phyloP scores from a whole-genome alignment of 371 early-diverging fungal species.

The Rhizopus arrhizus region DNA sequence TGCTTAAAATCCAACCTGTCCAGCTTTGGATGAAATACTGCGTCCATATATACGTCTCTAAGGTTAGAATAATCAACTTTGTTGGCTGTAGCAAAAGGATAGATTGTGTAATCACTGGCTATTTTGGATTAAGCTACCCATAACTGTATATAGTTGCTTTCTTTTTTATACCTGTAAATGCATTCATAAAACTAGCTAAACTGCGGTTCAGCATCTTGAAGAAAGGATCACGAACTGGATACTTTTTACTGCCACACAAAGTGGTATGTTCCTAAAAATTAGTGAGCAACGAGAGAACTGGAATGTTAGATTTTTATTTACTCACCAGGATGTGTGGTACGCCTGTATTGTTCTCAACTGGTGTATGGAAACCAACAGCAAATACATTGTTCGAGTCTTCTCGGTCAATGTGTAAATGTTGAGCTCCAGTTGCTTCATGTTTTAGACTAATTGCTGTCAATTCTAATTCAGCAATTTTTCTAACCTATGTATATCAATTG shows the following conservation, averaged over 20 bases:
- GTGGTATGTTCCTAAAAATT: constrained; percentile 83
- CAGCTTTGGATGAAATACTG: constrained; percentile 82
- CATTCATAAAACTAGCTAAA: constrained; percentile 96
- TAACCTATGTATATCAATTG: constrained; percentile 26
- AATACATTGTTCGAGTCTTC: constrained; percentile 92
- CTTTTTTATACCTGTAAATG: constrained; percentile 73
- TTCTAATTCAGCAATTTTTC: constrained; percentile 67
- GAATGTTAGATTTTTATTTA: neutral
- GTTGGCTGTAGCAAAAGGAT: constrained; percentile 94
- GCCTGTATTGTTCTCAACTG: constrained; percentile 81
- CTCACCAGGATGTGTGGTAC: constrained; percentile 88
- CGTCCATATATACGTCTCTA: constrained; percentile 91
- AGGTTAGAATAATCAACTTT: constrained; percentile 84
- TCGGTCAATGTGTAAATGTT: constrained; percentile 84
- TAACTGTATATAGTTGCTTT: neutral
- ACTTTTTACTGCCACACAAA: constrained; percentile 85
- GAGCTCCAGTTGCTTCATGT: constrained; percentile 83
- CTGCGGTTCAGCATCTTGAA: constrained; percentile 97
- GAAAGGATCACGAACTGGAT: constrained; percentile 95
- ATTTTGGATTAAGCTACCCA: constrained; percentile 1
- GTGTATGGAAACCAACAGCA: constrained; percentile 88
- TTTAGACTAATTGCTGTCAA: constrained; percentile 66
- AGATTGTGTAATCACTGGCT: constrained; percentile 87
- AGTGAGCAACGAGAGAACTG: neutral
- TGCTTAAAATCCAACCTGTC: constrained; percentile 83